A percentile compares a stretch with the other conserved stretches of the same genome.
Conservation (phyloP, 2,329 filamentous ascomycete genomes). For the Pseudogymnoascus sp. region DNA sequence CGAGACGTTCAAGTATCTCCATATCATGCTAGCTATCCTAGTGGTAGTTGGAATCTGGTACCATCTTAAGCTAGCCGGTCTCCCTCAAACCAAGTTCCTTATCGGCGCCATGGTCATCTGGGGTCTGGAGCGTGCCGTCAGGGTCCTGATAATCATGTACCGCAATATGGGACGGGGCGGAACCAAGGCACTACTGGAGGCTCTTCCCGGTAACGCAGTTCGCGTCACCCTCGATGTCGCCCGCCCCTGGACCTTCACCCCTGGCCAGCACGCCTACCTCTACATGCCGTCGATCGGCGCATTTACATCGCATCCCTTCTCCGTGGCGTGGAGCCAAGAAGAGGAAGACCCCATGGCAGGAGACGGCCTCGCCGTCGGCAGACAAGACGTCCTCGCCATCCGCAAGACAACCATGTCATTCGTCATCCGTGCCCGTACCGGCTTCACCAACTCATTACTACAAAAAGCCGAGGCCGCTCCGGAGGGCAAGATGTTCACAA, state of each 20-base stretch:
- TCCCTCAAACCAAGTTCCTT: slow-evolving; percentile 51
- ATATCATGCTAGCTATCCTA: slow-evolving; percentile 56
- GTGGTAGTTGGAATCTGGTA: slow-evolving; percentile 60
- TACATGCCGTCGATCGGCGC: slow-evolving; percentile 67
- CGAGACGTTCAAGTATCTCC: slow-evolving; percentile 66
- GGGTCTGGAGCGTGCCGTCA: slow-evolving; percentile 53
- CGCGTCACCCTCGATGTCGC: slow-evolving; percentile 67
- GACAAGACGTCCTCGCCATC: slow-evolving; percentile 51
- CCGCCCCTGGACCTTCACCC: slow-evolving; percentile 66
- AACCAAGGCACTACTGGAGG: slow-evolving; percentile 63
- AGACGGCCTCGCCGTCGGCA: slow-evolving; percentile 48
- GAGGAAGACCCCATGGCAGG: slow-evolving; percentile 43
- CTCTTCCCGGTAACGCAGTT: slow-evolving; percentile 66
- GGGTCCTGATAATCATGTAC: slow-evolving; percentile 53
- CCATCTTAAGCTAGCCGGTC: slow-evolving; percentile 49
- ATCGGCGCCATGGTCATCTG: slow-evolving; percentile 59
- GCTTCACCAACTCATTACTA: slow-evolving; percentile 64
- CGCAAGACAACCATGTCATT: slow-evolving; percentile 62
- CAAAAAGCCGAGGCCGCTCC: slow-evolving; percentile 56
- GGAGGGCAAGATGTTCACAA: slow-evolving; percentile 54
- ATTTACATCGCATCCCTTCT: slow-evolving; percentile 74
- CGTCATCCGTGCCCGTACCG: slow-evolving; percentile 64
- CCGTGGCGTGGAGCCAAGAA: slow-evolving; percentile 69
- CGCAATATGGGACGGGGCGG: slow-evolving; percentile 61
- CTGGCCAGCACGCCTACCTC: slow-evolving; percentile 72